Evolutionary conservation across 306 rosid species (phyloP).

Genomic region (Fragaria ananassa): DNA sequence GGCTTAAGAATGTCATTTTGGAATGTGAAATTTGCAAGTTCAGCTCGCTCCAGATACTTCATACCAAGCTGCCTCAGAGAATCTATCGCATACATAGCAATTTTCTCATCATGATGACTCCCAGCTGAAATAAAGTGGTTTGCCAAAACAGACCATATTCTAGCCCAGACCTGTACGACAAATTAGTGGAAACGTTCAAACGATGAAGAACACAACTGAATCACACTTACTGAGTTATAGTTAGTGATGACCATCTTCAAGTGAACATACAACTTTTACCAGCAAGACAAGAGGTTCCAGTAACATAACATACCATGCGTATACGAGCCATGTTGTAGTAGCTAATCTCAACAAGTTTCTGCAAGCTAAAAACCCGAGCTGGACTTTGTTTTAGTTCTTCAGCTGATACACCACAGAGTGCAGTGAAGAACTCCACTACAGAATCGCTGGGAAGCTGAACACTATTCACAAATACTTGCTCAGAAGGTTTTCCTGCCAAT

Average conservation of each 20-base stretch:
- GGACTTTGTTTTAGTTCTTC: constrained; percentile 95
- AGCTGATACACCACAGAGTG: constrained; percentile 96
- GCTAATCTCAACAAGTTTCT: constrained; percentile 98
- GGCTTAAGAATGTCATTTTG: constrained; percentile 99
- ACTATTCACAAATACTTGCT: constrained; percentile 91
- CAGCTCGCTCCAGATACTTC: constrained; percentile 98
- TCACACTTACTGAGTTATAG: background rate
- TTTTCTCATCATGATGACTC: constrained; percentile 94
- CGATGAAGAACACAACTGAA: background rate
- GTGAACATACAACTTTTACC: background rate
- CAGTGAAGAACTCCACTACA: constrained; percentile 91
- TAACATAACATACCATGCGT: constrained; percentile 66
- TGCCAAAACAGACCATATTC: constrained; percentile 96
- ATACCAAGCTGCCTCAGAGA: constrained; percentile 94
- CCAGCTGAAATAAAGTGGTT: constrained; percentile 97
- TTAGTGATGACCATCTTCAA: background rate
- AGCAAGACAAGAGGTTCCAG: constrained; percentile 22
- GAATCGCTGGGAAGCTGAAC: constrained; percentile 95
- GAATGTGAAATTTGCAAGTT: constrained; percentile 92
- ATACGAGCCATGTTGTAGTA: constrained; percentile 99
- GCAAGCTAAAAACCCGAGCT: constrained; percentile 98
- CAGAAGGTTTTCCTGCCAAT: constrained; percentile 94
- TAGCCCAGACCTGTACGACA: constrained; percentile 93
- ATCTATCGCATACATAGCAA: constrained; percentile 96
- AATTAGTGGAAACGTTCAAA: constrained; percentile 22